A percentile compares a stretch with the other conserved stretches of the same genome.
Conservation (phyloP, 805 yeast genomes). For the Kodamaea neixiangensis region DNA sequence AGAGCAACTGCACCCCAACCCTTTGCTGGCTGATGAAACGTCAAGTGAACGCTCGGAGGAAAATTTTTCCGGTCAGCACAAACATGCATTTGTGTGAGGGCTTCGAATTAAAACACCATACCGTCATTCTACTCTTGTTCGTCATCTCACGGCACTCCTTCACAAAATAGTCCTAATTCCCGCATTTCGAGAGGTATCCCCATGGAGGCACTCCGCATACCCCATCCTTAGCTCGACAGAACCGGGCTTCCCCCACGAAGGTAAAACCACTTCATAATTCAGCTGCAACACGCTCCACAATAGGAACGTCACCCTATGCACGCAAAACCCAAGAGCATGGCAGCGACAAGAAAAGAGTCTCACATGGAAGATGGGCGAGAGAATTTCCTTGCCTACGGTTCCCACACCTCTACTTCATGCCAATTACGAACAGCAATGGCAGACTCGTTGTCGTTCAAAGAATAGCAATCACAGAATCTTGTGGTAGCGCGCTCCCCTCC, state of each 20-base stretch:
- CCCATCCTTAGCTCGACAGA: background rate
- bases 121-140: background rate
- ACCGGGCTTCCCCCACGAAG: background rate
- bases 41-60: background rate
- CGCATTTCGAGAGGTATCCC: background rate
- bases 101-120: background rate
- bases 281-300: background rate
- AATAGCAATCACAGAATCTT: no score
- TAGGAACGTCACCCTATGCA: background rate
- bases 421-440: no score
- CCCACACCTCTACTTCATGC: no score
- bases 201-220: background rate
- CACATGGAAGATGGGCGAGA: background rate
- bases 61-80: background rate
- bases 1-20: no score
- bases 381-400: no score
- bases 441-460: no score
- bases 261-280: background rate
- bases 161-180: background rate
- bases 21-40: background rate
- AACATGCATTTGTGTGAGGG: background rate
- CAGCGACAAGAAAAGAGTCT: background rate
- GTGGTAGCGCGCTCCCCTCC: background rate
- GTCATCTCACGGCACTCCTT: background rate
- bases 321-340: background rate